phyloP scores from a whole-genome alignment of 148 eudicot genomes.

The Vaccinium macrocarpon region DNA sequence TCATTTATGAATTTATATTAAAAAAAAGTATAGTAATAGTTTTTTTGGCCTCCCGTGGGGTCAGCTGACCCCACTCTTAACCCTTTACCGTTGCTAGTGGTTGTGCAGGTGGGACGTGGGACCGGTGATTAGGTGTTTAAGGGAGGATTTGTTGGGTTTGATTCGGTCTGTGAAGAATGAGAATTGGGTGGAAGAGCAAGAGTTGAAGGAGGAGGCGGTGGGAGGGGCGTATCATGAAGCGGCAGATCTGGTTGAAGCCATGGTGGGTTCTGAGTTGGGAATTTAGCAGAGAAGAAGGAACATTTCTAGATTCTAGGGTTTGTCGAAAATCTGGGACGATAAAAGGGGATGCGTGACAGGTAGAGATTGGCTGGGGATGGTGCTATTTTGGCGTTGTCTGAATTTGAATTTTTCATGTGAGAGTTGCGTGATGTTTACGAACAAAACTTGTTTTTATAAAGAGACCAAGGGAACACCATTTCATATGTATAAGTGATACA shows the following conservation, averaged over 20 bases:
- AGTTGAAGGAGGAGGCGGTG: slow-evolving; percentile 30
- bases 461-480: too few relatives aligned
- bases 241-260: slow-evolving; percentile 35
- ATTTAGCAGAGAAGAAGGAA: neutral
- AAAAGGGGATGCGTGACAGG: slow-evolving; percentile 8
- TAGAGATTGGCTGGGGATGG: neutral
- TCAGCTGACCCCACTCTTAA: too few relatives aligned
- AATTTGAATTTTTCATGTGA: slow-evolving; percentile 30
- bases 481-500: too few relatives aligned
- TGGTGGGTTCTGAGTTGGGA: slow-evolving; percentile 13
- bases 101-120: neutral
- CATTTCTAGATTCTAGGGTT: slow-evolving; percentile 17
- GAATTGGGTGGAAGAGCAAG: slow-evolving; percentile 38
- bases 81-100: too few relatives aligned
- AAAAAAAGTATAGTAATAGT: too few relatives aligned
- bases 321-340: neutral
- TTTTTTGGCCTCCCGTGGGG: too few relatives aligned
- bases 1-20: too few relatives aligned
- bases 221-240: slow-evolving; percentile 51
- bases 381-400: slow-evolving; percentile 17
- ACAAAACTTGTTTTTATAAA: too few relatives aligned
- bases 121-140: slow-evolving; percentile 17
- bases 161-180: slow-evolving; percentile 38
- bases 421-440: slow-evolving; percentile 23
- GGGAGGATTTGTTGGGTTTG: slow-evolving; percentile 19